Evolutionary conservation across 768 basidiomycete genomes (phyloP), one percentile per base, ranked within the genome.

Genomic region (Leccinum boreale): DNA sequence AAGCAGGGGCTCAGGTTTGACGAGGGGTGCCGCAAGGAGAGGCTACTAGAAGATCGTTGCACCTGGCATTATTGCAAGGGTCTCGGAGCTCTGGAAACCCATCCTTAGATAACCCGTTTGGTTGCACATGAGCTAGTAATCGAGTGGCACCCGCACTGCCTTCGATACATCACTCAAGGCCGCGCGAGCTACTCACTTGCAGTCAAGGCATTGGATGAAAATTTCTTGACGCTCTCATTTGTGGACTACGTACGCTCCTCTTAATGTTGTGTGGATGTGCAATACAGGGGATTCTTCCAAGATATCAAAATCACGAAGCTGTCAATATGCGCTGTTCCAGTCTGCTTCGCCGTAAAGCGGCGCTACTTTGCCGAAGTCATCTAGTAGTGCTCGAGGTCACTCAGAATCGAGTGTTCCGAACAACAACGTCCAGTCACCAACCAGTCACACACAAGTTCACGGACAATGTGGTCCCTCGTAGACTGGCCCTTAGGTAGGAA

Each of bases 21-120:
- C 64, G 9, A 64, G 66, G 49, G 70, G 70, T 52, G 42, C 55
- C 33, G 45, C 67, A 31, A 71, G 53, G 61, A 73, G 64, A 58
- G 62, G 61, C 48, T 73, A 63, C 48, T 73, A 63, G 57, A 35
- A 46, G 28, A 19, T 26, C 46, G 15, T 36, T 17, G 49, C 53
- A 39, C 21, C 12, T 15, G 6, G n/a, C 24, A 28, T 48, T 28
- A 8, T 50, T 39, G 39, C 8, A 19, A 35, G 31, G 6, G 36
- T 11, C 39, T 26, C 17, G 2, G 51, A 19, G 45, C 33, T 36
- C 35, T 51, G 9, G 21, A 5, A 21, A 9, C 24, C n/a, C 39
- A 45, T 23, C 39, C 50, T 50, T 50, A 5, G 8, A 48, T 33
- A 11, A 39, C 47, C 49, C 26, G 6, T 39, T 56, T 12, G 21